Evolutionary conservation across 2,329 filamentous ascomycete genomes (phyloP).

Genomic region (Emmonsiellopsis sp.): DNA sequence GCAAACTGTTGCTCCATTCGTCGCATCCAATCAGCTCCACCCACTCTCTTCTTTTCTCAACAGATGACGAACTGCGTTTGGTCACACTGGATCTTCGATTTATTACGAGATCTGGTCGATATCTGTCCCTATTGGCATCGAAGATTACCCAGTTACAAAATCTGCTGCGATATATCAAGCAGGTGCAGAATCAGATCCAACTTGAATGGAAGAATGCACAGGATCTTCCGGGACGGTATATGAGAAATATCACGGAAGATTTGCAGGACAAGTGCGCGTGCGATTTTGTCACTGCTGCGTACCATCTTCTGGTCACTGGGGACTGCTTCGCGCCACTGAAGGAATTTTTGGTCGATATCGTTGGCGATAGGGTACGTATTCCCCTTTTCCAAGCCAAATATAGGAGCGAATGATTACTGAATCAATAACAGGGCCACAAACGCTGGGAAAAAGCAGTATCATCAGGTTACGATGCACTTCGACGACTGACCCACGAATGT

Average conservation of each 20-base stretch:
- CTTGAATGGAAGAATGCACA: slow-evolving; percentile 75
- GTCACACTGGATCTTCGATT: slow-evolving; percentile 77
- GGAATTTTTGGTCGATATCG: slow-evolving; percentile 80
- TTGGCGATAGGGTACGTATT: slow-evolving; percentile 61
- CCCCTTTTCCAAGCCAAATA: background rate
- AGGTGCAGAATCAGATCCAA: slow-evolving; percentile 68
- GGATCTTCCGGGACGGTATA: slow-evolving; percentile 68
- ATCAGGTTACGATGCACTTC: slow-evolving; percentile 66
- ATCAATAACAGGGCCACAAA: slow-evolving; percentile 62
- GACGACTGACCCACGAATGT: slow-evolving; percentile 73
- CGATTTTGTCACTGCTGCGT: slow-evolving; percentile 64
- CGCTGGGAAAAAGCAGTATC: slow-evolving; percentile 86
- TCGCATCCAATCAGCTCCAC: slow-evolving; percentile 67
- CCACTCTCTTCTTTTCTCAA: slow-evolving; percentile 56
- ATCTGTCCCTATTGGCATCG: slow-evolving; percentile 73
- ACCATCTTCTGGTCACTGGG: slow-evolving; percentile 76
- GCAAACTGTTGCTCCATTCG: slow-evolving; percentile 49
- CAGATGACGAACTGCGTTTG: slow-evolving; percentile 44
- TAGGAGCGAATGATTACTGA: background rate
- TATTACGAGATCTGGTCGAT: slow-evolving; percentile 61
- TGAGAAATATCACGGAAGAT: slow-evolving; percentile 67
- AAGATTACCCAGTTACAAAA: slow-evolving; percentile 85
- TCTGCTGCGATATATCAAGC: slow-evolving; percentile 71
- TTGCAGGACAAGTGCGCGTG: slow-evolving; percentile 57
- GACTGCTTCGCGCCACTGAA: slow-evolving; percentile 64